phyloP scores from a whole-genome alignment of 306 rosid genomes.

The Castanopsis chinensis region DNA sequence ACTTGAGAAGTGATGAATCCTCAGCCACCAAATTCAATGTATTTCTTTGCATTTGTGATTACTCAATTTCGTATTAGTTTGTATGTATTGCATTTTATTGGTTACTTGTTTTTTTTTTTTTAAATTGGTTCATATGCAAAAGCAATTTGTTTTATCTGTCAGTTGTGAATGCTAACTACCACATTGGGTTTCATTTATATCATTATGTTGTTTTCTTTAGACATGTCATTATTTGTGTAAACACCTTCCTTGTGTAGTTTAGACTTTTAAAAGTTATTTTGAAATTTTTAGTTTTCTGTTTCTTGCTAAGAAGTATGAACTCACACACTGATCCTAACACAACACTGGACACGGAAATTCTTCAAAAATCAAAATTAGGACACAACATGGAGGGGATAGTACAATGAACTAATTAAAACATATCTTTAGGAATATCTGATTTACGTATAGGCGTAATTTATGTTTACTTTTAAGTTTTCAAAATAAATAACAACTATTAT shows the following conservation, averaged over 20 bases:
- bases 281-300: not conserved
- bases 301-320: no score
- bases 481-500: no score
- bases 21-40: slow-evolving; percentile 62
- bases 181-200: not conserved
- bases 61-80: not conserved
- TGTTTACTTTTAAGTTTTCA: no score
- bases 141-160: not conserved
- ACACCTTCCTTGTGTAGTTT: not conserved
- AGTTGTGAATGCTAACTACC: not conserved
- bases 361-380: no score
- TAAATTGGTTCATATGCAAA: not conserved
- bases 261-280: not conserved
- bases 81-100: not conserved
- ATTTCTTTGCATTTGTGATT: not conserved
- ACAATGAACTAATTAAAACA: no score
- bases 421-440: no score
- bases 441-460: no score
- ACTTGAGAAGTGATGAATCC: slow-evolving; percentile 59
- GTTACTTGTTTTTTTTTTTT: not conserved
- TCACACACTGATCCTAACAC: no score
- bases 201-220: not conserved
- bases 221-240: not conserved
- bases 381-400: no score
- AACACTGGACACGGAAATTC: no score